Conservation (phyloP, 1,284 basidiomycete species). For the Cryptococcus sp. region DNA sequence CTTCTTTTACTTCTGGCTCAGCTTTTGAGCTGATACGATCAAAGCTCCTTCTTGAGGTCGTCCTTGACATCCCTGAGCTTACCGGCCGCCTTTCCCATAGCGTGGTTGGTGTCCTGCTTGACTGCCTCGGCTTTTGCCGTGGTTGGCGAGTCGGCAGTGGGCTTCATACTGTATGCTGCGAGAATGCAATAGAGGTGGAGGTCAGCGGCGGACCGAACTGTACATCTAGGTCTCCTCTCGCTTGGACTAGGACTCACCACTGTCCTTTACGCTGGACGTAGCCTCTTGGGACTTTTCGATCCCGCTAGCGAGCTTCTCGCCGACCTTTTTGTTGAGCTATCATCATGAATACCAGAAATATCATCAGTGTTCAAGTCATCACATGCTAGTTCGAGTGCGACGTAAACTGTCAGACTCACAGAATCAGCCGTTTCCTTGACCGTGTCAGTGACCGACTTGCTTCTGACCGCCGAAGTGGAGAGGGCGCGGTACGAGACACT, state of each 20-base stretch:
- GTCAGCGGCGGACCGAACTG: slow-evolving; percentile 13
- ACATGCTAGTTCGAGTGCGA: slow-evolving; percentile 1
- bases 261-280: slow-evolving; percentile 24
- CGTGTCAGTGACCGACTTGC: slow-evolving; percentile 32
- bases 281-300: slow-evolving; percentile 29
- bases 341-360: neutral
- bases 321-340: slow-evolving; percentile 44
- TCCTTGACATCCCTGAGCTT: slow-evolving; percentile 31
- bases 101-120: slow-evolving; percentile 26
- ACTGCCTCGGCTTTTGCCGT: slow-evolving; percentile 24
- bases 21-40: neutral
- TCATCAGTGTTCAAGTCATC: neutral
- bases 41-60: slow-evolving; percentile 33
- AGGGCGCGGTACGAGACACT: slow-evolving; percentile 17
- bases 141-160: slow-evolving; percentile 13
- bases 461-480: slow-evolving; percentile 22
- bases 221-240: neutral
- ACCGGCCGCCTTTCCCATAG: slow-evolving; percentile 21
- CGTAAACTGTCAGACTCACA: slow-evolving; percentile 18
- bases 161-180: slow-evolving; percentile 4
- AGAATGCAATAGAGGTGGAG: slow-evolving; percentile 20
- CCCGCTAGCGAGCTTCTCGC: slow-evolving; percentile 34
- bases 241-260: slow-evolving; percentile 5
- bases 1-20: too few relatives aligned
- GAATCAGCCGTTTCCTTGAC: slow-evolving; percentile 42